Base-by-base conservation (phyloP, 1,284 basidiomycete species). In the Trametes hirsuta region DNA sequence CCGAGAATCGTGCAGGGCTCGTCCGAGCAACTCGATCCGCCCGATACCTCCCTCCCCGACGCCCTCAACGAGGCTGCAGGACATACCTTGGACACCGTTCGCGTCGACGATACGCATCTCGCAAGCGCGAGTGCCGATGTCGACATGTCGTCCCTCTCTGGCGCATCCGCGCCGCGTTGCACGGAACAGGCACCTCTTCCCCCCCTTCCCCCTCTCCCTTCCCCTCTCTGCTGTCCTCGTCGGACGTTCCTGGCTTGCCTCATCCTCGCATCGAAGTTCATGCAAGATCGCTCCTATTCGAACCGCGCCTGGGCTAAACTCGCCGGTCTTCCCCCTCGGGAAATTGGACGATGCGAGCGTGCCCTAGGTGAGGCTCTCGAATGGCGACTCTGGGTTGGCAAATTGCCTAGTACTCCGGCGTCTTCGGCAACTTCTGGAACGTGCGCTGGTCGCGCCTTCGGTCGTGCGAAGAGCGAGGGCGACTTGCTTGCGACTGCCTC, bases 241-340 rank as follows among this genome's bases (percentile, higher is more conserved):
- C 84, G 94, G 42, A 87, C 94, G 1, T 97, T 97, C 75, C 80
- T 97, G 8, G 94, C 94, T 0, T 87, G 93, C 0, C 79, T 97
- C 39, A 94, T 97, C 63, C 80, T 94, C 46, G 94, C 95, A 0
- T 90, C 91, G 30, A 97, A 98, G 72, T 97, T 96, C 74, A 85
- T 92, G 59, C 94, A 96, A 77, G 95, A 98, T 71, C 88, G 91
- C 57, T 94, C 91, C 55, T 97, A 95, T 70, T 94, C 91, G 14
- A 97, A 97, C 73, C 84, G 88, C 21, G 94, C 95, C 18, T 97
- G 95, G 95, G 88, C 92, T 6, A 94, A 94, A 71, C 79, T 93
- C 1, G 91, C 89, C 24, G 90, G 91, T 35, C 80, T 93, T 4
- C 86, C 88, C 0, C 84, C 90, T 9, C 79, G 88, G 41, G 90